Evolutionary conservation across 1,284 basidiomycete genomes (phyloP), one percentile per base, ranked within the genome.

Genomic region (Fistulina hepatica): DNA sequence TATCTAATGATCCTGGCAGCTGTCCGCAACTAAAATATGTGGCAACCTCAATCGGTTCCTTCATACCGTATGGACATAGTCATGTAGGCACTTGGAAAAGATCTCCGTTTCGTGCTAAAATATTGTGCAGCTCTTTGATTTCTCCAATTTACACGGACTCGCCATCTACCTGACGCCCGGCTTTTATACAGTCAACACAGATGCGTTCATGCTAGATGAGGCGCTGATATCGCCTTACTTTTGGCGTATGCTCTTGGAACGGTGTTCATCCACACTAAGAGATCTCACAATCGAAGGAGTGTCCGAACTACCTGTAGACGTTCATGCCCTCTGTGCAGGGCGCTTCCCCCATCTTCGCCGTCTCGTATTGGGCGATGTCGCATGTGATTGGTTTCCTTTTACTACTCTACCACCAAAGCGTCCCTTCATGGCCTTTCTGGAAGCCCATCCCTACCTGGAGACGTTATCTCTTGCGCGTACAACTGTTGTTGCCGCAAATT

Each of bases 171-270:
- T 81, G 37, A 74, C 73, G 46, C 59, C 56, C 6, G 70, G 70
- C 1, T 82, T 78, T 49, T 81, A 79, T 46, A 67, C 72, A 22
- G 63, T 62, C 42, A 69, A 74, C 37, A 60, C 68, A 30, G 69
- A 76, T 28, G 52, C 62, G 21, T 69, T 71, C 22, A 36, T 12
- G 33, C 6, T 45, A 59, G 61, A 60, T 46, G 61, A 60, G 36
- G 52, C 60, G 45, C 55, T 61, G 7, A 53, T 60, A 6, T 63
- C 65, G 41, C 60, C 59, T 37, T 61, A 61, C 30, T 58, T 83
- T 31, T 79, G 76, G 74, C 65, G 73, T 42, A 81, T 83, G 80
- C 65, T 83, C 37, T 68, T 72, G 39, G 56, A 60, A 16, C 65
- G 65, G 21, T 77, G 73, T 48, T n/a, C n/a, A n/a, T 76, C 74